A percentile compares a stretch with the other conserved stretches of the same genome.
These are phyloP conservation scores for Chrysosphaeria jannelii DNA, from an alignment of 2,329 filamentous ascomycete genomes.

Conservation along the genomic window DNA sequence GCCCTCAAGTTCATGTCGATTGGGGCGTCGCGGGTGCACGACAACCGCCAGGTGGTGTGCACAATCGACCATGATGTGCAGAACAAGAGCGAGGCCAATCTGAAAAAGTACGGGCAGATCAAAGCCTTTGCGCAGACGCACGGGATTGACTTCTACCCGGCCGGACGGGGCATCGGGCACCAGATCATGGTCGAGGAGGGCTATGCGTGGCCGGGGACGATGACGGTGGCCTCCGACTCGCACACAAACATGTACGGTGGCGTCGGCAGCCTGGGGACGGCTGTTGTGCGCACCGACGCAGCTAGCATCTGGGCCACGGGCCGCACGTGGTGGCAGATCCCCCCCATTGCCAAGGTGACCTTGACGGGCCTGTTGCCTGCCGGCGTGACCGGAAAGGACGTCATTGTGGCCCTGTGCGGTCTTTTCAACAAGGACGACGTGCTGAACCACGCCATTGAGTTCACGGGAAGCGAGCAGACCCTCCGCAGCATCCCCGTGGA, in stretches of 20 bases:
- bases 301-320: constrained; percentile 64
- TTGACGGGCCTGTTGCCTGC: constrained; percentile 43
- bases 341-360: constrained; percentile 46
- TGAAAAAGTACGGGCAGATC: constrained; percentile 60
- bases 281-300: constrained; percentile 67
- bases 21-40: constrained; percentile 41
- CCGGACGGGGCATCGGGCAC: constrained; percentile 23
- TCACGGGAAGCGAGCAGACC: constrained; percentile 52
- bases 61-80: constrained; percentile 74
- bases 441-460: constrained; percentile 73
- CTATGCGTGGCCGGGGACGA: constrained; percentile 51
- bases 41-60: constrained; percentile 49
- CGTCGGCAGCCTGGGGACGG: constrained; percentile 44
- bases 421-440: constrained; percentile 71
- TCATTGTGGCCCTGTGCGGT: constrained; percentile 68
- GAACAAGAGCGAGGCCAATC: constrained; percentile 46
- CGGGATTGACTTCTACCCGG: constrained; percentile 42
- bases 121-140: constrained; percentile 56
- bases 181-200: constrained; percentile 80
- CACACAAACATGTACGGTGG: constrained; percentile 70
- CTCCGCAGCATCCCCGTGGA: constrained; percentile 36
- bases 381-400: constrained; percentile 77
- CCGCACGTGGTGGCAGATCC: constrained; percentile 67
- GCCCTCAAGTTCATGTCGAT: constrained; percentile 57
- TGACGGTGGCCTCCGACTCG: constrained; percentile 49